phyloP scores from a whole-genome alignment of 1,284 basidiomycete species.

The Ceratobasidium sp. region DNA sequence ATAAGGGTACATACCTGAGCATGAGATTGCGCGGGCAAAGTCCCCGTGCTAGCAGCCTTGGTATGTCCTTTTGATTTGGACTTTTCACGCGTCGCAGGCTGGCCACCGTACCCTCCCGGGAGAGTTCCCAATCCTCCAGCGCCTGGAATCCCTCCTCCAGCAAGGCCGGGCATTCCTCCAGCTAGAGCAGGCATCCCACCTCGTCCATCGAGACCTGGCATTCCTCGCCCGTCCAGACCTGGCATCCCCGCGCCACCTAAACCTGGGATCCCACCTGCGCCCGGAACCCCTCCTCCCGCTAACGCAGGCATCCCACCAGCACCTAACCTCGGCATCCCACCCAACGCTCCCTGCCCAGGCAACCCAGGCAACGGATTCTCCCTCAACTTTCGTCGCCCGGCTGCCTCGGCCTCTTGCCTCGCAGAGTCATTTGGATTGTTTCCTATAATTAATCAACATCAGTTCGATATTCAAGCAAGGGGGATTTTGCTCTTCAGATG shows the following conservation, averaged over 20 bases:
- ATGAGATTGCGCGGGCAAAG: slow-evolving; percentile 13
- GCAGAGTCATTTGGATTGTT: not conserved
- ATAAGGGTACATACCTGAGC: not conserved
- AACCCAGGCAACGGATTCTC: slow-evolving; percentile 32
- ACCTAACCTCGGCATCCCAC: not conserved
- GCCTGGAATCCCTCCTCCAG: not conserved
- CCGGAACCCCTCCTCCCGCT: not conserved
- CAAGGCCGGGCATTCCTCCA: not conserved
- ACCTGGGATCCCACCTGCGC: not conserved
- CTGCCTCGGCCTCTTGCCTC: slow-evolving; percentile 10
- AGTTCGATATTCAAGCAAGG: not conserved
- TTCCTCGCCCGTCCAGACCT: not conserved
- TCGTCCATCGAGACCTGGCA: not conserved
- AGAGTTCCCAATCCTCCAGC: slow-evolving; percentile 1
- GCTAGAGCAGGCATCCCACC: not conserved
- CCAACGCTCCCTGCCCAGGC: not conserved
- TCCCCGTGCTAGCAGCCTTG: slow-evolving; percentile 33
- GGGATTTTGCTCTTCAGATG: too few species aligned
- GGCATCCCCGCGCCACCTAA: not conserved
- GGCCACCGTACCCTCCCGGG: slow-evolving; percentile 27
- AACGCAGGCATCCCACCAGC: not conserved
- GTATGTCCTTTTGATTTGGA: slow-evolving; percentile 32
- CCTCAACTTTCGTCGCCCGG: slow-evolving; percentile 8
- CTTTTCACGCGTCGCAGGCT: slow-evolving; percentile 18
- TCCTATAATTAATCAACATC: not conserved